Evolutionary conservation across 176 grass and related monocot genomes (phyloP).

Genomic region (Dendrocalamus sinicus): DNA sequence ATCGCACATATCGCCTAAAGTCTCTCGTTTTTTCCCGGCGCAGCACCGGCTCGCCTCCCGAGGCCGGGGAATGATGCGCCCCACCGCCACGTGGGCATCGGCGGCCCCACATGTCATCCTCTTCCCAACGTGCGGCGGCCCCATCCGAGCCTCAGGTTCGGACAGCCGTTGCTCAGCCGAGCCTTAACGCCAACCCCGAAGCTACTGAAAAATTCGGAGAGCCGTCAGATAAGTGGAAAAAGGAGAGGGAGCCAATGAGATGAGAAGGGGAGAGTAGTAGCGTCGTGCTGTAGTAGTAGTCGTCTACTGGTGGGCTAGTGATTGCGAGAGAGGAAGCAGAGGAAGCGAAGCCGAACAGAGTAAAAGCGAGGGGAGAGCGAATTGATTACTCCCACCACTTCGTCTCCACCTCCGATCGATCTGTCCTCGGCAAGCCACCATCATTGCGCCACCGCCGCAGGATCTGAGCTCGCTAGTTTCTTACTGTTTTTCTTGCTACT

Average conservation of each 20-base stretch:
- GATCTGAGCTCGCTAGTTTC: slow-evolving; percentile 1
- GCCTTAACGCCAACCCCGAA: slow-evolving; percentile 8
- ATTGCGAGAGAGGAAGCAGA: not conserved
- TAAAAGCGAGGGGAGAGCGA: not conserved
- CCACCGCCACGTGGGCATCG: not conserved
- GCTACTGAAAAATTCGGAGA: slow-evolving; percentile 31
- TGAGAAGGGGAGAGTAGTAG: not conserved
- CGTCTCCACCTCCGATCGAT: slow-evolving; percentile 50
- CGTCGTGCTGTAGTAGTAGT: not conserved
- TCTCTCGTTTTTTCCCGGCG: not conserved
- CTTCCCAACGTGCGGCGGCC: rapidly evolving
- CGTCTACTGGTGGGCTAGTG: not conserved
- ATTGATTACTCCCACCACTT: slow-evolving; percentile 55
- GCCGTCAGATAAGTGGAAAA: not conserved
- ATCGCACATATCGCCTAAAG: not conserved
- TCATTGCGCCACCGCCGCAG: slow-evolving; percentile 57
- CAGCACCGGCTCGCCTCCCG: not conserved
- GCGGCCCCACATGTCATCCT: not conserved
- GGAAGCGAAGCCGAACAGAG: slow-evolving; percentile 4
- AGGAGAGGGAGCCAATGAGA: not conserved
- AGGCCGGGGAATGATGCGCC: slow-evolving; percentile 33
- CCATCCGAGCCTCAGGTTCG: slow-evolving; percentile 65
- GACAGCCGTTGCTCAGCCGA: slow-evolving; percentile 69
- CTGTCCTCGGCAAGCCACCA: slow-evolving; percentile 56
- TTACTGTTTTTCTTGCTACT: not conserved